Conservation (phyloP, 331 rosid species). For the Quercus phellos region DNA sequence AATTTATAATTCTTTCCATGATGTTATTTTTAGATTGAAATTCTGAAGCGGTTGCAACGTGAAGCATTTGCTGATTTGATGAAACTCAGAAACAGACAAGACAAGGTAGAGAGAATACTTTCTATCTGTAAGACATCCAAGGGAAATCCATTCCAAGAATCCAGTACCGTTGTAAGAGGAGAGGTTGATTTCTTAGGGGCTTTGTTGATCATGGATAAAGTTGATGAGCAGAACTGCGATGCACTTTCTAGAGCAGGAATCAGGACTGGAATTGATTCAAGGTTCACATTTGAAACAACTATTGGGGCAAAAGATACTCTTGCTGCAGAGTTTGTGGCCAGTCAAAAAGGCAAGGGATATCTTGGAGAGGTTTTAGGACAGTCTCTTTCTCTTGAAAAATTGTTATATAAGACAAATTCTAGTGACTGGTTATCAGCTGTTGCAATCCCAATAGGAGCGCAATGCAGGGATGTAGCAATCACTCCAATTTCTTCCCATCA, state of each 20-base stretch:
- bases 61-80: slow-evolving; percentile 83
- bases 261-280: slow-evolving; percentile 60
- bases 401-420: slow-evolving; percentile 40
- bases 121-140: slow-evolving; percentile 61
- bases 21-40: slow-evolving; percentile 58
- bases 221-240: slow-evolving; percentile 38
- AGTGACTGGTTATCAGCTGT: slow-evolving; percentile 62
- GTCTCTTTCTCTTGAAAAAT: slow-evolving; percentile 64
- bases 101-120: slow-evolving; percentile 64
- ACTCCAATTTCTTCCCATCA: slow-evolving; percentile 47
- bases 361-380: slow-evolving; percentile 27
- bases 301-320: slow-evolving; percentile 47
- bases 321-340: slow-evolving; percentile 61
- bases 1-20: not conserved
- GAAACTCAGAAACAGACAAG: slow-evolving; percentile 90
- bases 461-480: slow-evolving; percentile 65
- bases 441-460: slow-evolving; percentile 73
- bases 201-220: slow-evolving; percentile 34
- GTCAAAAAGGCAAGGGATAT: slow-evolving; percentile 32
- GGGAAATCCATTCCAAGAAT: slow-evolving; percentile 71
- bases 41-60: slow-evolving; percentile 80
- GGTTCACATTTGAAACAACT: slow-evolving; percentile 65
- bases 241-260: slow-evolving; percentile 48
- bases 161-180: slow-evolving; percentile 56
- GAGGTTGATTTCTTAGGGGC: slow-evolving; percentile 68